Percentiles rank a stretch among this genome's conserved stretches.
These are phyloP conservation scores for Rhizodiscina lignyota DNA, from an alignment of 495 filamentous ascomycete genomes.

Conservation along the genomic window DNA sequence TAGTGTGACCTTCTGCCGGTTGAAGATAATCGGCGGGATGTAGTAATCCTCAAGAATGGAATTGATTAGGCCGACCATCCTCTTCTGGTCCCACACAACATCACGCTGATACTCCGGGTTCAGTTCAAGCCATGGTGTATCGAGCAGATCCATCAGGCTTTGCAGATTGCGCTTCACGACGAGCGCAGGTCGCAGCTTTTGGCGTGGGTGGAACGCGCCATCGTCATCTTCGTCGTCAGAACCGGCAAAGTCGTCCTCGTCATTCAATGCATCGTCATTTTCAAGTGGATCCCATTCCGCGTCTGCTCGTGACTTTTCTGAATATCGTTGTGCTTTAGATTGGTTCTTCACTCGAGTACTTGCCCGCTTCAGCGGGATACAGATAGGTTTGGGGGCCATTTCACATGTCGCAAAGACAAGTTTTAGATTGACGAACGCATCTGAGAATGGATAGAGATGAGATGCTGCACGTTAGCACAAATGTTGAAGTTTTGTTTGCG, in stretches of 20 bases:
- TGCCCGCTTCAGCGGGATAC: too few relatives aligned
- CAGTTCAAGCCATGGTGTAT: conserved; percentile 20
- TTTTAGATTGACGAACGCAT: too few relatives aligned
- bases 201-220: conserved; percentile 2
- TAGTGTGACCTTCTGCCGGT: conserved; percentile 14
- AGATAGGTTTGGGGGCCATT: too few relatives aligned
- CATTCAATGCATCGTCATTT: conserved; percentile 1
- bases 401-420: too few relatives aligned
- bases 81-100: conserved; percentile 35
- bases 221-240: neutral
- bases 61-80: conserved; percentile 21
- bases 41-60: conserved; percentile 30
- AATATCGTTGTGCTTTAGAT: too few relatives aligned
- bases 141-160: conserved; percentile 22
- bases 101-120: conserved; percentile 33
- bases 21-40: conserved; percentile 34
- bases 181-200: neutral
- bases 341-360: too few relatives aligned
- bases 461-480: too few relatives aligned
- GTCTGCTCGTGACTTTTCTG: too few relatives aligned
- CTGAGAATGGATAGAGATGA: too few relatives aligned
- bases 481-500: too few relatives aligned
- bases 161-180: too few relatives aligned
- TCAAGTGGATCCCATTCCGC: too few relatives aligned
- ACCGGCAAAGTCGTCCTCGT: neutral